Evolutionary conservation across 1,284 basidiomycete species (phyloP).

Genomic region (Rhodotorula sp.): DNA sequence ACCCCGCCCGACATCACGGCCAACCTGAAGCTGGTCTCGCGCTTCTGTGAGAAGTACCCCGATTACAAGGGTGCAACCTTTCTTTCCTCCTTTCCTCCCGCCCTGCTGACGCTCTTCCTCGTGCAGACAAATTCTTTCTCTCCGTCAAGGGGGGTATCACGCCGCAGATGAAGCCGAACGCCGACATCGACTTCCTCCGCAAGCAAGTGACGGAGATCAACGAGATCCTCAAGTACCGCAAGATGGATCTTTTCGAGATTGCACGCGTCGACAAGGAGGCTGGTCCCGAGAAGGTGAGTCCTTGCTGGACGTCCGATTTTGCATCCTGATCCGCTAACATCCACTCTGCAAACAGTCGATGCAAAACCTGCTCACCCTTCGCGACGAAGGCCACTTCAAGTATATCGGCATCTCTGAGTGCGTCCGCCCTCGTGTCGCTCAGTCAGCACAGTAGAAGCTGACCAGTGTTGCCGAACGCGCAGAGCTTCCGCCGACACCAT

Average conservation of each 20-base stretch:
- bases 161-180: slow-evolving; percentile 30
- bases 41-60: slow-evolving; percentile 44
- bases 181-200: slow-evolving; percentile 35
- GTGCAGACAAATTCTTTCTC: slow-evolving; percentile 39
- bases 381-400: slow-evolving; percentile 45
- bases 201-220: slow-evolving; percentile 41
- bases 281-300: slow-evolving; percentile 32
- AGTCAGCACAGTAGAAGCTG: background rate
- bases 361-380: slow-evolving; percentile 39
- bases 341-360: slow-evolving; percentile 33
- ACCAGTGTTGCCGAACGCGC: too few species aligned
- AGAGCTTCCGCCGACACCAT: slow-evolving; percentile 38
- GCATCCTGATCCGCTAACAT: background rate
- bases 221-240: slow-evolving; percentile 35
- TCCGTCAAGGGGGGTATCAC: slow-evolving; percentile 44
- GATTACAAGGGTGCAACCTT: slow-evolving; percentile 28
- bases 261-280: slow-evolving; percentile 30
- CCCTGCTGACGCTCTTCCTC: background rate
- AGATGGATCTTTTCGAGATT: slow-evolving; percentile 46
- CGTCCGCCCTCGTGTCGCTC: background rate
- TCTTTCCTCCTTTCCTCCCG: background rate
- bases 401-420: slow-evolving; percentile 45
- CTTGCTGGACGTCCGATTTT: background rate
- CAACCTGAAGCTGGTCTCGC: slow-evolving; percentile 38
- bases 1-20: slow-evolving; percentile 12